Base-by-base conservation (phyloP, 768 basidiomycete genomes). In the button mushroom (Agaricus bisporus) region DNA sequence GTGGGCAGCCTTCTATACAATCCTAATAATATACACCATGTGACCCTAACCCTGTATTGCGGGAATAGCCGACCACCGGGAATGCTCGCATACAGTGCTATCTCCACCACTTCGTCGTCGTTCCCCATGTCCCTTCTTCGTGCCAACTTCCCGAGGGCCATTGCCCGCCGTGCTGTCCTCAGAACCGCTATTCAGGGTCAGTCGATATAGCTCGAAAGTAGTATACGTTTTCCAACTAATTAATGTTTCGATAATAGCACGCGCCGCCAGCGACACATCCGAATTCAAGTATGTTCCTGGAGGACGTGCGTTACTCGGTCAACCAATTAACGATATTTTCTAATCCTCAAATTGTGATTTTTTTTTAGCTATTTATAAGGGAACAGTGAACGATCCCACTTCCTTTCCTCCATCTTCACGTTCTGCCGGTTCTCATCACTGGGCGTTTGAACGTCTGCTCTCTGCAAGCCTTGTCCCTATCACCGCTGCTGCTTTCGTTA, bases 341-440 rank as follows among this genome's bases (percentile, higher is more conserved):
- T 26, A 42, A 2, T 39, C 18, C n/a, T n/a, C n/a, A n/a, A n/a
- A n/a, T n/a, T n/a, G n/a, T n/a, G n/a, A n/a, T n/a, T n/a, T n/a
- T n/a, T n/a, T n/a, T n/a, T 38, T 58, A 91, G 93, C 94, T 55
- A 80, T 97, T 64, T 81, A 87, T 72, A 82, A 82, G 66, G 97
- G 95, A 48, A 89, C 91, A 28, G 94, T 93, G 56, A 98, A 99
- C 71, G 97, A 99, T 67, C 89, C 95, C 1, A 93, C 90, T 2
- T 73, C 83, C 8, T 98, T 95, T 75, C 95, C 95, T 18, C 67
- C 84, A 4, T 81, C 93, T 4, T 86, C 81, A 55, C 86, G 80
- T 64, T 69, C 81, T 1, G 89, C 95, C 62, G 95, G 97, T 47
- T 94, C 93, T 2, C 85, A 97, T 70, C 95, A 85, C 68, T 85